Conservation (phyloP, 2,329 filamentous ascomycete species). For the Fusarium haematococcum region DNA sequence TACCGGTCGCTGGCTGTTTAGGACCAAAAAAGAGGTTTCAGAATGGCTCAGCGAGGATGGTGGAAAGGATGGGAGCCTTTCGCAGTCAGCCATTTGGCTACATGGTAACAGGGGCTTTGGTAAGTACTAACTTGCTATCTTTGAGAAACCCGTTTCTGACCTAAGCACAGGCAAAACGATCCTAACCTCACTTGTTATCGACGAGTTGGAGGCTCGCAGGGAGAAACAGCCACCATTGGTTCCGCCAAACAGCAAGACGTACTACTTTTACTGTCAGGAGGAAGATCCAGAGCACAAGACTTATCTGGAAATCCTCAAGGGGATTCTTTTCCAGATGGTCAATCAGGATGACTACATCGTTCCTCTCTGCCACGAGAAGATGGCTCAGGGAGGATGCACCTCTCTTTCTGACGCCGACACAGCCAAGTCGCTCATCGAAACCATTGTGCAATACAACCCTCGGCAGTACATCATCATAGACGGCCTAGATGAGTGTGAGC, state of each 20-base stretch:
- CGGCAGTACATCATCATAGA: conserved; percentile 56
- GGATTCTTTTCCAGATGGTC: neutral
- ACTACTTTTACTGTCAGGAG: conserved; percentile 2
- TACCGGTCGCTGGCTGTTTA: neutral
- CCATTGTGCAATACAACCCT: conserved; percentile 43
- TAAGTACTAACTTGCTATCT: neutral
- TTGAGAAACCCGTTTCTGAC: neutral
- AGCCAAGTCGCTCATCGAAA: conserved; percentile 47
- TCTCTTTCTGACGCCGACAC: conserved; percentile 15
- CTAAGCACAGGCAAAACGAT: neutral
- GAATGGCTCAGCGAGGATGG: neutral
- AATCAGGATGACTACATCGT: neutral
- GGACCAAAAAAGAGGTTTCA: neutral
- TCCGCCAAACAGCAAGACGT: neutral
- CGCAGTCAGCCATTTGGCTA: neutral
- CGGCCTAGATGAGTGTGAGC: conserved; percentile 57
- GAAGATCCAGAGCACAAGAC: neutral
- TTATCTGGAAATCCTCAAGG: neutral
- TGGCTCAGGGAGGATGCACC: neutral
- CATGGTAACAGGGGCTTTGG: neutral
- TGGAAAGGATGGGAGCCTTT: neutral
- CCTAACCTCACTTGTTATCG: neutral
- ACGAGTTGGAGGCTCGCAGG: neutral
- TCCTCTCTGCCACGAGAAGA: neutral
- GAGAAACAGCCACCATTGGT: neutral